Evolutionary conservation across 1,139 yeast genomes (phyloP).

Genomic region (Saccharomycopsis hybrid): DNA sequence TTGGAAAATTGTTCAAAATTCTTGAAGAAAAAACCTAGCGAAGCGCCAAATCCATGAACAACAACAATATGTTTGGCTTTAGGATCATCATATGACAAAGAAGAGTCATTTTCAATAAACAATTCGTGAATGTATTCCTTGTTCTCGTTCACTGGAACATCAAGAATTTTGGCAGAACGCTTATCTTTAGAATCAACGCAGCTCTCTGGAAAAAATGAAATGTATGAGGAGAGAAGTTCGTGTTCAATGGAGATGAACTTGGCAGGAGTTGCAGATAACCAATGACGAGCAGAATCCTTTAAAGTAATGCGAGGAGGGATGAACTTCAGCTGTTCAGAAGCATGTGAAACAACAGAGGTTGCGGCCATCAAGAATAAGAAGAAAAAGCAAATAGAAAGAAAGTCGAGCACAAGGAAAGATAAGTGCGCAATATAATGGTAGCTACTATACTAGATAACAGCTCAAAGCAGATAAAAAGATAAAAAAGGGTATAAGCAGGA

Average conservation of each 20-base stretch:
- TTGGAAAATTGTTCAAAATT: slow-evolving; percentile 45
- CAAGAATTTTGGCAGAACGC: slow-evolving; percentile 6
- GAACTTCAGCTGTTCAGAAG: too few species aligned
- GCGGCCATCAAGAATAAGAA: too few species aligned
- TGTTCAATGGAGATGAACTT: slow-evolving; percentile 1
- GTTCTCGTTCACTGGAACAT: slow-evolving; percentile 8
- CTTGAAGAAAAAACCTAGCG: slow-evolving; percentile 62
- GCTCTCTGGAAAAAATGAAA: slow-evolving; percentile 12
- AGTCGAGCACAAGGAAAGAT: too few species aligned
- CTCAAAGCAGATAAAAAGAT: too few species aligned
- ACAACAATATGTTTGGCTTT: slow-evolving; percentile 44
- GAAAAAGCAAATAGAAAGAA: too few species aligned
- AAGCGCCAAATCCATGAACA: slow-evolving; percentile 78
- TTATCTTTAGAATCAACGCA: not conserved
- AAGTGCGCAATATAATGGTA: too few species aligned
- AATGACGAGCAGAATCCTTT: too few species aligned
- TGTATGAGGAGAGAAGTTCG: slow-evolving; percentile 3
- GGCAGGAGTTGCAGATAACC: not conserved
- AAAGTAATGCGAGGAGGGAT: too few species aligned
- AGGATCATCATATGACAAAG: slow-evolving; percentile 4
- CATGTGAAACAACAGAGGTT: too few species aligned
- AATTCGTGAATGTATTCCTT: slow-evolving; percentile 17
- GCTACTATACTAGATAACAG: too few species aligned
- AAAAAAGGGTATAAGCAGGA: too few species aligned
- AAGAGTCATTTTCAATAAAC: slow-evolving; percentile 15